phyloP scores from a whole-genome alignment of 371 early-diverging fungal species.

The Gilbertella persicaria region DNA sequence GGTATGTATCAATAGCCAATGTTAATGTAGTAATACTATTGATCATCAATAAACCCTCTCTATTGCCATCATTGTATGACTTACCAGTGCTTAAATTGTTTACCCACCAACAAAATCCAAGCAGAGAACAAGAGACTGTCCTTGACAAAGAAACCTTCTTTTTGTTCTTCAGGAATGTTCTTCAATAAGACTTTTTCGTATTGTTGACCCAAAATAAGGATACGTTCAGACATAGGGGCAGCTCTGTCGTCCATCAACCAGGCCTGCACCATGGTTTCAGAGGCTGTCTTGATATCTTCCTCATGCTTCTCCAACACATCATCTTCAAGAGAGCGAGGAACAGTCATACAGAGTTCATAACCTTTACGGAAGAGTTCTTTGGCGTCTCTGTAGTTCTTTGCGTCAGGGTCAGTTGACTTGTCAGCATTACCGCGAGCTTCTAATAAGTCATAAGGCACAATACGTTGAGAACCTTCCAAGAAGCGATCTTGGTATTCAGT shows the following conservation, averaged over 20 bases:
- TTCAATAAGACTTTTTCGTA: slow-evolving; percentile 38
- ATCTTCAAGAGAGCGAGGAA: slow-evolving; percentile 61
- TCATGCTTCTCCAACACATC: slow-evolving; percentile 57
- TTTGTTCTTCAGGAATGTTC: slow-evolving; percentile 49
- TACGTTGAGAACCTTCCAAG: slow-evolving; percentile 49
- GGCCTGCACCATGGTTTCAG: slow-evolving; percentile 63
- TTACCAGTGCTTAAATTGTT: slow-evolving; percentile 66
- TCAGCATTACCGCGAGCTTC: slow-evolving; percentile 56
- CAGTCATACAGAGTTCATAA: slow-evolving; percentile 57
- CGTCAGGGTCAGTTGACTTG: slow-evolving; percentile 64
- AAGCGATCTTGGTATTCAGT: slow-evolving; percentile 53
- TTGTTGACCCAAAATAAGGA: slow-evolving; percentile 23
- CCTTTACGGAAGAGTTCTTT: slow-evolving; percentile 62
- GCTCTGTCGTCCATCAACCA: slow-evolving; percentile 73
- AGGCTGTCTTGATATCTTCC: slow-evolving; percentile 61
- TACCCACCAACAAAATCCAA: slow-evolving; percentile 67
- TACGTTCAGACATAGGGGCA: slow-evolving; percentile 61
- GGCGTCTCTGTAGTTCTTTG: slow-evolving; percentile 58
- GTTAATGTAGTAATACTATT: slow-evolving; percentile 58
- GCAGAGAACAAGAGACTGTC: slow-evolving; percentile 51
- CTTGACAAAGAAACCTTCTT: slow-evolving; percentile 55
- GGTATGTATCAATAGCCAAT: slow-evolving; percentile 62
- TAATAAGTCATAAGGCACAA: slow-evolving; percentile 65
- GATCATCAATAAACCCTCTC: background rate
- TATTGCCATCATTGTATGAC: background rate